Conservation (phyloP, 2,329 filamentous ascomycete species). For the Nannizzia gypsea region DNA sequence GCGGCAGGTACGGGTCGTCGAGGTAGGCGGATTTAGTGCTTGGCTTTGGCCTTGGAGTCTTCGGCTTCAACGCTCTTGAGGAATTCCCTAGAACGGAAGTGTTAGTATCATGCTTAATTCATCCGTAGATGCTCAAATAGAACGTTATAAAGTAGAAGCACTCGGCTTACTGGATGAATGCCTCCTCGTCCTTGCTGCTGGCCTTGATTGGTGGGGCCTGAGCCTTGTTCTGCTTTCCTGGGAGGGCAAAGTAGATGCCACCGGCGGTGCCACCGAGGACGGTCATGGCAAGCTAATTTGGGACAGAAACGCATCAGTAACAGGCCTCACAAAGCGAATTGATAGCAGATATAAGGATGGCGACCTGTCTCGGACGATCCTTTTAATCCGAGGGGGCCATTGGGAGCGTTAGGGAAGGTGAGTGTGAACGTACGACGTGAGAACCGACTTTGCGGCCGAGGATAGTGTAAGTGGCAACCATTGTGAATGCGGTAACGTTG, state of each 20-base stretch:
- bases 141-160: not conserved
- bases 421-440: slow-evolving; percentile 35
- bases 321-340: not conserved
- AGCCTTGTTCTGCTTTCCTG: slow-evolving; percentile 37
- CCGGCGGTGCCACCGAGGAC: slow-evolving; percentile 42
- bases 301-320: slow-evolving; percentile 8
- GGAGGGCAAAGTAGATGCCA: slow-evolving; percentile 35
- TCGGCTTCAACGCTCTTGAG: slow-evolving; percentile 38
- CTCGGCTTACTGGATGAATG: slow-evolving; percentile 52
- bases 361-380: not conserved
- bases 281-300: slow-evolving; percentile 48
- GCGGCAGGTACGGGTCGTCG: not conserved
- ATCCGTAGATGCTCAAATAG: not conserved
- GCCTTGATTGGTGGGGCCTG: slow-evolving; percentile 50
- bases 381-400: not conserved
- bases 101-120: not conserved
- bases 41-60: slow-evolving; percentile 27
- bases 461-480: slow-evolving; percentile 42
- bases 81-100: slow-evolving; percentile 34
- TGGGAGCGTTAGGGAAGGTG: slow-evolving; percentile 7
- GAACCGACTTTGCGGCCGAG: slow-evolving; percentile 43
- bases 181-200: slow-evolving; percentile 55
- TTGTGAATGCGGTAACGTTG: slow-evolving; percentile 23
- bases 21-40: not conserved
- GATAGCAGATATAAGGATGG: not conserved